Evolutionary conservation across 768 basidiomycete species (phyloP), one percentile per base, ranked within the genome.

Genomic region (Termitomyces sp.): DNA sequence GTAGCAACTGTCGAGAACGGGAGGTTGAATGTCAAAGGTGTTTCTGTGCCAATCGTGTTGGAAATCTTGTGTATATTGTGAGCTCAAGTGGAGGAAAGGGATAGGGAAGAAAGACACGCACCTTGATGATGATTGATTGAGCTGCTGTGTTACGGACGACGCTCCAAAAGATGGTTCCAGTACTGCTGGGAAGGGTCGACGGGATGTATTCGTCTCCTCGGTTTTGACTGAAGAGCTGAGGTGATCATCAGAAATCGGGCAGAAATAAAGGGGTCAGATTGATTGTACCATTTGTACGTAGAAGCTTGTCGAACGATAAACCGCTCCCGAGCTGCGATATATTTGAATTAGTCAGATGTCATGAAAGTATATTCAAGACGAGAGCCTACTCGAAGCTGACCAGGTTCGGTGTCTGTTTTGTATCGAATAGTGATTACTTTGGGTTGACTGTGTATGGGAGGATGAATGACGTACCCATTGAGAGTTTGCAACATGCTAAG

Each of bases 151-250:
- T 70, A 46, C 75, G 70, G 7, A 74, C 73, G 10, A 87, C 77
- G 57, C 83, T 84, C 86, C 86, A 88, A 66, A 81, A 77, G 1
- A 84, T 64, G 0, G 80, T 79, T 10, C 81, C 82, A 3, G 58
- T 63, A 0, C 59, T 49, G 34, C 54, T 67, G 0, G 85, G 84
- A 0, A 84, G 72, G 0, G 83, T 86, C 63, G 81, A 85, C 2
- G 85, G 81, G 1, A 87, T 64, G 61, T 84, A 87, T 60, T 77
- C 76, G 41, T 84, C 80, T 5, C 86, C 86, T 40, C 78, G 70
- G 64, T 86, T 83, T 17, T 75, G 58, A 53, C 82, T 81, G 71
- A 87, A 87, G 35, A 88, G 72, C 85, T 87, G 58, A 71, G 17
- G 6, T 9, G 12, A 32, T 26, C 15, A 5, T 45, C 30, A 43